Evolutionary conservation across 2,329 filamentous ascomycete species (phyloP).

Genomic region (Colletotrichum incanum): DNA sequence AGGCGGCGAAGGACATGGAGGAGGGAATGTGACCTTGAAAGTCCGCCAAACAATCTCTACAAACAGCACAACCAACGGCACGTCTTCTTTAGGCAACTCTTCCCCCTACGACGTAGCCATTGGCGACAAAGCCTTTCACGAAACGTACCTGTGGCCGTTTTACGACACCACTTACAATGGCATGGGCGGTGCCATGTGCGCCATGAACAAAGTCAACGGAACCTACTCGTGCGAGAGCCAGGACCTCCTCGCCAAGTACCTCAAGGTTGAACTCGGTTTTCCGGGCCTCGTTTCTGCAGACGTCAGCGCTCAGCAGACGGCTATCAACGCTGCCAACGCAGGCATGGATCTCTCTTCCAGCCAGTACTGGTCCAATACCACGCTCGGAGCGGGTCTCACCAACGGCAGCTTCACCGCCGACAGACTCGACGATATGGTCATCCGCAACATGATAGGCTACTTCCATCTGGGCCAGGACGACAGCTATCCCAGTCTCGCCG

Average conservation of each 20-base stretch:
- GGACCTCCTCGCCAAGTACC: slow-evolving; percentile 44
- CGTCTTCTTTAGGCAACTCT: slow-evolving; percentile 63
- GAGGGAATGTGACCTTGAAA: background rate
- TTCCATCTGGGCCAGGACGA: slow-evolving; percentile 68
- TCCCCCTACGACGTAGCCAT: slow-evolving; percentile 49
- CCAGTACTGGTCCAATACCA: slow-evolving; percentile 69
- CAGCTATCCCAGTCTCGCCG: slow-evolving; percentile 69
- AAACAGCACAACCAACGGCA: slow-evolving; percentile 68
- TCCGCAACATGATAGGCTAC: slow-evolving; percentile 69
- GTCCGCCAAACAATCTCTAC: slow-evolving; percentile 79
- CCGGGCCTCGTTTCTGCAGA: slow-evolving; percentile 45
- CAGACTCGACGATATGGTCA: slow-evolving; percentile 75
- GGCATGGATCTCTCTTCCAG: slow-evolving; percentile 55
- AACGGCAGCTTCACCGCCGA: slow-evolving; percentile 71
- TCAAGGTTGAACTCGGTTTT: slow-evolving; percentile 51
- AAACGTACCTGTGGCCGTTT: slow-evolving; percentile 48
- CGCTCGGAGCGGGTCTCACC: slow-evolving; percentile 68
- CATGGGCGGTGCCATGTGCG: slow-evolving; percentile 47
- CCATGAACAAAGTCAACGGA: slow-evolving; percentile 47
- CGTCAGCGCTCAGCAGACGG: slow-evolving; percentile 44
- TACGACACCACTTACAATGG: slow-evolving; percentile 45
- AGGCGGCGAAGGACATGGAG: too few species aligned
- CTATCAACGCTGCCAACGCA: slow-evolving; percentile 48
- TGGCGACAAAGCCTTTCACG: slow-evolving; percentile 47
- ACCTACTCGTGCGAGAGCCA: slow-evolving; percentile 48